These are phyloP conservation scores for Kwoniella mangroviensis DNA, from an alignment of 768 basidiomycete genomes.

Conservation along the genomic window DNA sequence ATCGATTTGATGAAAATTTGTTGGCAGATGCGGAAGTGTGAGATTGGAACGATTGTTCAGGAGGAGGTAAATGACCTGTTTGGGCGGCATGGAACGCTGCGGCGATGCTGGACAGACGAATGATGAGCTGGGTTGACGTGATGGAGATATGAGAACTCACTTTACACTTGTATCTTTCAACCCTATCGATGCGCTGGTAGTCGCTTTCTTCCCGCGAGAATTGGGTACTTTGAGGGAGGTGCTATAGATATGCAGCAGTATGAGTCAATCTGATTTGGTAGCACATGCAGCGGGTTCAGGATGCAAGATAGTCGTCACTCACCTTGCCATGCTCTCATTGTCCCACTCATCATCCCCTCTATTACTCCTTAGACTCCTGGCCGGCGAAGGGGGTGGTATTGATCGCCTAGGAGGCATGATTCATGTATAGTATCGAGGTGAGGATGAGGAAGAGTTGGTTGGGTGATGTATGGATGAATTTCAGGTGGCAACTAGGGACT, in stretches of 20 bases:
- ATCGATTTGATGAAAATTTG: slow-evolving; percentile 5
- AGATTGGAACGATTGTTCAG: slow-evolving; percentile 14
- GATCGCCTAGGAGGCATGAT: slow-evolving; percentile 32
- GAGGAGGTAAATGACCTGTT: slow-evolving; percentile 27
- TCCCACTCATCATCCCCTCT: slow-evolving; percentile 46
- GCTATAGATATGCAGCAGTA: background rate
- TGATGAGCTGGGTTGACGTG: background rate
- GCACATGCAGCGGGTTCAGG: no score
- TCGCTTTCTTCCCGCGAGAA: slow-evolving; percentile 21
- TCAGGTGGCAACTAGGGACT: background rate
- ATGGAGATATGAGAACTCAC: slow-evolving; percentile 18
- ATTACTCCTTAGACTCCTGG: slow-evolving; percentile 38
- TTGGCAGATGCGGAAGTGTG: slow-evolving; percentile 18
- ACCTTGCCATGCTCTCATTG: slow-evolving; percentile 39
- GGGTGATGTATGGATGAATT: background rate
- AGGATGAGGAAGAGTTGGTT: background rate
- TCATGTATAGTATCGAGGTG: background rate
- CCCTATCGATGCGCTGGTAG: slow-evolving; percentile 16
- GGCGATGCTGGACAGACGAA: slow-evolving; percentile 33
- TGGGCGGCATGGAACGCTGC: slow-evolving; percentile 50
- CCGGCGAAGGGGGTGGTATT: slow-evolving; percentile 42
- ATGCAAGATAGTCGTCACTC: slow-evolving; percentile 7
- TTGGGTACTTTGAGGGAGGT: slow-evolving; percentile 38
- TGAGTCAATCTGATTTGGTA: background rate
- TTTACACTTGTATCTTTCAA: slow-evolving; percentile 46